A percentile compares a stretch with the other conserved stretches of the same genome.
These are phyloP conservation scores for Candida sp. DNA, from an alignment of 1,139 yeast genomes.

Conservation along the genomic window DNA sequence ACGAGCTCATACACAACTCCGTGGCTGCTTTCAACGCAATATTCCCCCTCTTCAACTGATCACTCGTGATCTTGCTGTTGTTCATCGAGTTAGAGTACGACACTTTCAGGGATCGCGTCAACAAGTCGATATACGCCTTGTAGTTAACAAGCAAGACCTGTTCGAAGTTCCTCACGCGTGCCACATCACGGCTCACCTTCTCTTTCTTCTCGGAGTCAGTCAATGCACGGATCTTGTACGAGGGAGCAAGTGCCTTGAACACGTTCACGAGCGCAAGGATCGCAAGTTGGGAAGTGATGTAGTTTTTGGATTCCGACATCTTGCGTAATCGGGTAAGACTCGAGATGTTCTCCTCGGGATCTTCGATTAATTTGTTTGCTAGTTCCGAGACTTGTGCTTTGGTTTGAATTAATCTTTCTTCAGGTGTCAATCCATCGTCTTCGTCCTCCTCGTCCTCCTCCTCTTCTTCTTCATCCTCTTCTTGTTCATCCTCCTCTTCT, in stretches of 20 bases:
- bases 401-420: constrained; percentile 58
- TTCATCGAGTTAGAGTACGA: constrained; percentile 45
- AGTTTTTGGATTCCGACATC: constrained; percentile 70
- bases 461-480: constrained; percentile 26
- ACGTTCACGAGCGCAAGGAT: constrained; percentile 82
- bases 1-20: constrained; percentile 64
- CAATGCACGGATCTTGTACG: constrained; percentile 83
- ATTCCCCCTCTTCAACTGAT: constrained; percentile 53
- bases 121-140: constrained; percentile 63
- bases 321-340: constrained; percentile 72
- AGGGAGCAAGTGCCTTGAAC: constrained; percentile 85
- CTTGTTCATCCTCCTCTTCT: constrained; percentile 22
- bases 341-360: constrained; percentile 84
- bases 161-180: constrained; percentile 77
- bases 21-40: constrained; percentile 79
- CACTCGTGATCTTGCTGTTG: constrained; percentile 37
- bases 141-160: constrained; percentile 75
- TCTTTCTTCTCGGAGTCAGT: constrained; percentile 82
- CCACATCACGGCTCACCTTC: constrained; percentile 83
- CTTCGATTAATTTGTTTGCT: constrained; percentile 81
- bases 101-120: constrained; percentile 47
- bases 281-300: constrained; percentile 74
- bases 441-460: constrained; percentile 24
- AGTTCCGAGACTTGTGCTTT: constrained; percentile 86
- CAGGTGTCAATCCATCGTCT: constrained; percentile 53